These are phyloP conservation scores for Arthrobotrys entomopaga DNA, from an alignment of 2,329 filamentous ascomycete species.

Conservation along the genomic window DNA sequence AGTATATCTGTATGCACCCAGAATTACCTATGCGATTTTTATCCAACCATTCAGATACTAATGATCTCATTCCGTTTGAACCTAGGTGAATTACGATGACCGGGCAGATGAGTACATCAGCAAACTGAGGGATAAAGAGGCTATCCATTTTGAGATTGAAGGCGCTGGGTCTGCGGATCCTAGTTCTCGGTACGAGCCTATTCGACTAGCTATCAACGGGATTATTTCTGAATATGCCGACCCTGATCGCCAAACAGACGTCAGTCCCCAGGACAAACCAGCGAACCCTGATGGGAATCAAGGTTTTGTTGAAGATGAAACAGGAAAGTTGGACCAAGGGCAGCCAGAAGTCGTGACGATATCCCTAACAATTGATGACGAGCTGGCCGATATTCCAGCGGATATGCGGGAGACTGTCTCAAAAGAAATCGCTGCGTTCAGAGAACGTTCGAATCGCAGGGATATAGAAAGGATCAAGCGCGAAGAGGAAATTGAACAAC, in stretches of 20 bases:
- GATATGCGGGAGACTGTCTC: conserved; percentile 97
- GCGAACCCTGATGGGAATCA: conserved; percentile 64
- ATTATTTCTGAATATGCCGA: conserved; percentile 78
- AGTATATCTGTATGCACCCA: conserved; percentile 38
- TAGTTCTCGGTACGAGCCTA: conserved; percentile 71
- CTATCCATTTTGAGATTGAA: conserved; percentile 60
- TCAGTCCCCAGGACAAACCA: conserved; percentile 60
- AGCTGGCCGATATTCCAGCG: conserved; percentile 91
- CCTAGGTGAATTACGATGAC: conserved; percentile 61
- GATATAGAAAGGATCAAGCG: conserved; percentile 86
- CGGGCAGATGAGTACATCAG: conserved; percentile 58
- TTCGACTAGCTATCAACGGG: conserved; percentile 73
- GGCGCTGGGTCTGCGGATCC: conserved; percentile 72
- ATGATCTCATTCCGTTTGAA: background rate
- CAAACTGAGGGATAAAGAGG: conserved; percentile 43
- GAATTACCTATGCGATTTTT: background rate
- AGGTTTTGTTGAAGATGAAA: conserved; percentile 67
- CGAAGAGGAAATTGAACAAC: conserved; percentile 91
- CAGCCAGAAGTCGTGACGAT: conserved; percentile 83
- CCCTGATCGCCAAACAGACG: conserved; percentile 60
- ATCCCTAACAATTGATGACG: conserved; percentile 85
- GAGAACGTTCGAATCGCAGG: conserved; percentile 86
- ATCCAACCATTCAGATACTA: conserved; percentile 4
- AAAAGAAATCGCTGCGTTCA: conserved; percentile 91
- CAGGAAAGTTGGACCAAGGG: conserved; percentile 76